A percentile compares a stretch with the other conserved stretches of the same genome.
Conservation (phyloP, 257 asterid species). For the Petunia secreta region DNA sequence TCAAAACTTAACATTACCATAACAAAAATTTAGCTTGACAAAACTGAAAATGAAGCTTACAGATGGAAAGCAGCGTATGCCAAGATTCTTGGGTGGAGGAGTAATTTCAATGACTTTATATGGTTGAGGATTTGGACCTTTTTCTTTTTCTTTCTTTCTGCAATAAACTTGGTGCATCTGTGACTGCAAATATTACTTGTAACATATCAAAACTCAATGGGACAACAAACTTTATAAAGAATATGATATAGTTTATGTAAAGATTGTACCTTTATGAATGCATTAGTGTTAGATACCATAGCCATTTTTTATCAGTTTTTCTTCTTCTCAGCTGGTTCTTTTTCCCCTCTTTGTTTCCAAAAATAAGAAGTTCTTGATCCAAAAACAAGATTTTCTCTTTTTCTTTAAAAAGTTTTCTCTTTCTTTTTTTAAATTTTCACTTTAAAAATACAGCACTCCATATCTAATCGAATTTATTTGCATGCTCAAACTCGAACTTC, state of each 20-base stretch:
- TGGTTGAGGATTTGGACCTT: conserved; percentile 68
- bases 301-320: conserved; percentile 46
- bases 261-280: conserved; percentile 51
- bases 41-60: conserved; percentile 41
- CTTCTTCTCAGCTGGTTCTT: neutral
- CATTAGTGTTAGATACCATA: conserved; percentile 46
- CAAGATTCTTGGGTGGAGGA: conserved; percentile 93
- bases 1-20: neutral
- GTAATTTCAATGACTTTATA: conserved; percentile 80
- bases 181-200: conserved; percentile 22
- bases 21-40: neutral
- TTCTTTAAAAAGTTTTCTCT: neutral
- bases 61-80: conserved; percentile 80
- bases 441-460: too few relatives aligned
- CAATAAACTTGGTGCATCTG: conserved; percentile 64
- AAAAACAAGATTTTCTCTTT: conserved; percentile 7
- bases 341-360: neutral
- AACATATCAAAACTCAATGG: neutral
- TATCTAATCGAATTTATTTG: too few relatives aligned
- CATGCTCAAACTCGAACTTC: too few relatives aligned
- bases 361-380: neutral
- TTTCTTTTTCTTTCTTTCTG: conserved; percentile 75
- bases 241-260: neutral
- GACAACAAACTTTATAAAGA: neutral
- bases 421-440: neutral